Conservation (phyloP, 345 rosid genomes). For the Eutrema japonicum region DNA sequence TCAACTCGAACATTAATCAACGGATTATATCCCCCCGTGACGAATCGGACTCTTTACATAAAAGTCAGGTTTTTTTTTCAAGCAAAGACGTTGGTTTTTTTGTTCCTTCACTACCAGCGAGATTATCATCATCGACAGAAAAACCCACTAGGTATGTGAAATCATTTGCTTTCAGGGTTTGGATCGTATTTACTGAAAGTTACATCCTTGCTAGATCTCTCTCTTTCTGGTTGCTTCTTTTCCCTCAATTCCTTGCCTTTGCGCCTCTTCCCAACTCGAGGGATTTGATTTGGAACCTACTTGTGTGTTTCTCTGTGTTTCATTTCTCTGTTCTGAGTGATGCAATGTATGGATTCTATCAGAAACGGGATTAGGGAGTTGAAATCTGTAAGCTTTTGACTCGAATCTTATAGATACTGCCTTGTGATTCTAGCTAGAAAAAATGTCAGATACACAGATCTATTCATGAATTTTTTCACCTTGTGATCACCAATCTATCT, state of each 20-base stretch:
- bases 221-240: background rate
- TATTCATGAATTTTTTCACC: constrained; percentile 15
- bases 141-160: constrained; percentile 20
- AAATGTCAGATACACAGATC: background rate
- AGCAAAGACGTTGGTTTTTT: constrained; percentile 24
- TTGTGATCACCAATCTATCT: constrained; percentile 12
- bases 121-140: constrained; percentile 17
- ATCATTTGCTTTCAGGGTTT: constrained; percentile 2
- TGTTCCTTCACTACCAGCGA: constrained; percentile 6
- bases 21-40: constrained; percentile 25
- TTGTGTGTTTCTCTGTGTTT: constrained; percentile 1
- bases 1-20: background rate
- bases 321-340: constrained; percentile 22
- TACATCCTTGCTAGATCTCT: constrained; percentile 24
- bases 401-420: constrained; percentile 22
- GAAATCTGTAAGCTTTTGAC: constrained; percentile 25
- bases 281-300: constrained; percentile 12
- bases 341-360: constrained; percentile 16
- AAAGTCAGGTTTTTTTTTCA: constrained; percentile 23
- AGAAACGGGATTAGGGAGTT: constrained; percentile 18
- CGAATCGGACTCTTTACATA: constrained; percentile 21
- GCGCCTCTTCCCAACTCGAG: background rate
- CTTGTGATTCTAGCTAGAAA: background rate
- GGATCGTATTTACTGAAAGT: constrained; percentile 7
- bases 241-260: background rate